phyloP scores from a whole-genome alignment of 306 rosid genomes.

The Canavalia gladiata region DNA sequence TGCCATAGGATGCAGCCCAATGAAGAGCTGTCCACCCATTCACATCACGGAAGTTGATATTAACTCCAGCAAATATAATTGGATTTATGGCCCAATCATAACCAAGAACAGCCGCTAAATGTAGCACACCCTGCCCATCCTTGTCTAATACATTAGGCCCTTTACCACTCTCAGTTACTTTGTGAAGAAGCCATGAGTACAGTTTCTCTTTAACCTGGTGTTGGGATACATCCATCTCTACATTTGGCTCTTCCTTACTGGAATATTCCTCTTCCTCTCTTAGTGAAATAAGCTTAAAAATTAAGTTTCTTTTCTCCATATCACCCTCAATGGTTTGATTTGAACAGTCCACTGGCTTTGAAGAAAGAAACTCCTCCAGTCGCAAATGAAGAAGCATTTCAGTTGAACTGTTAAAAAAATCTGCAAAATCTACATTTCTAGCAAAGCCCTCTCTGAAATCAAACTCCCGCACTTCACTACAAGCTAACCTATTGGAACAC shows the following conservation, averaged over 20 bases:
- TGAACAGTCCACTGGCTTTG: slow-evolving; percentile 56
- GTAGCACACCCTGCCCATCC: slow-evolving; percentile 81
- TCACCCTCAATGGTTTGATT: slow-evolving; percentile 52
- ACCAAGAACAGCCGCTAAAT: slow-evolving; percentile 83
- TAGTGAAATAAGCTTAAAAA: slow-evolving; percentile 68
- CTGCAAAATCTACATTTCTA: slow-evolving; percentile 57
- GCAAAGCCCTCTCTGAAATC: slow-evolving; percentile 67
- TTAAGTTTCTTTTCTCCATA: slow-evolving; percentile 59
- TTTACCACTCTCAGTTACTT: slow-evolving; percentile 77
- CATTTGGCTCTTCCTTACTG: slow-evolving; percentile 50
- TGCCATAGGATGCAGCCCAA: slow-evolving; percentile 93
- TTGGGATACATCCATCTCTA: slow-evolving; percentile 55
- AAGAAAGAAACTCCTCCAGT: slow-evolving; percentile 67
- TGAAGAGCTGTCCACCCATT: slow-evolving; percentile 96
- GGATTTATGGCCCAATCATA: slow-evolving; percentile 88
- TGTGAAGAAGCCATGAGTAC: slow-evolving; percentile 84
- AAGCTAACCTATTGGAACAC: slow-evolving; percentile 89
- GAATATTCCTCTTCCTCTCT: slow-evolving; percentile 76
- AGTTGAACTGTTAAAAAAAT: slow-evolving; percentile 50
- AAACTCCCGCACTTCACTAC: slow-evolving; percentile 92
- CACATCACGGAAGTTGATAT: slow-evolving; percentile 83
- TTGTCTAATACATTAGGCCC: slow-evolving; percentile 81
- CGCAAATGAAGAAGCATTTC: slow-evolving; percentile 63
- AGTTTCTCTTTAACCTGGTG: slow-evolving; percentile 73
- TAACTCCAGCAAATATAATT: slow-evolving; percentile 76